These are phyloP conservation scores for Cutaneotrichosporon dermatis DNA, from an alignment of 1,284 basidiomycete genomes.

Conservation along the genomic window DNA sequence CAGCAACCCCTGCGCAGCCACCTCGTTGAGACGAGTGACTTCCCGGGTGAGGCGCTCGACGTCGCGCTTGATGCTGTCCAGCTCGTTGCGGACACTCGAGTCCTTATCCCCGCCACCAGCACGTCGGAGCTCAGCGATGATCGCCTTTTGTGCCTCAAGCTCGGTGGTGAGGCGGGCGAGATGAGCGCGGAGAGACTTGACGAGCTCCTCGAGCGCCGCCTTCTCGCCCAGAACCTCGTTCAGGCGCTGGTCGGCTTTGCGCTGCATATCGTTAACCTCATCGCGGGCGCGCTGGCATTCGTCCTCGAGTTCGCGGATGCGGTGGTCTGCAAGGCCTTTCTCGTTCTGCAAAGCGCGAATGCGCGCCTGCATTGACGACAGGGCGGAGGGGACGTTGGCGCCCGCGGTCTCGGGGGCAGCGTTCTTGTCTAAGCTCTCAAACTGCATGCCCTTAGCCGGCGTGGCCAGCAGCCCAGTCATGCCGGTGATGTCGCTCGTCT, in stretches of 20 bases:
- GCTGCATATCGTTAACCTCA: constrained; percentile 47
- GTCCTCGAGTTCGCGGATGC: constrained; percentile 71
- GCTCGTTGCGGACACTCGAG: constrained; percentile 51
- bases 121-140: constrained; percentile 60
- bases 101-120: constrained; percentile 14
- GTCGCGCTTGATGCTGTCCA: constrained; percentile 53
- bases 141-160: constrained; percentile 63
- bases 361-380: constrained; percentile 40
- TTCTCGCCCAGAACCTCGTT: constrained; percentile 71
- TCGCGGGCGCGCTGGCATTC: constrained; percentile 58
- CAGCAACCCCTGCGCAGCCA: constrained; percentile 75
- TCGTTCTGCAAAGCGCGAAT: constrained; percentile 62
- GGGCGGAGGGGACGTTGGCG: constrained; percentile 30
- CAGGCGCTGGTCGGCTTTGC: constrained; percentile 23
- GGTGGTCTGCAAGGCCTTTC: constrained; percentile 67
- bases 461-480: constrained; percentile 46
- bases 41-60: constrained; percentile 63
- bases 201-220: constrained; percentile 76
- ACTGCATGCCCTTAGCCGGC: constrained; percentile 39
- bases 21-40: constrained; percentile 71
- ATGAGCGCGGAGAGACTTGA: constrained; percentile 65
- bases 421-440: constrained; percentile 37
- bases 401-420: constrained; percentile 23
- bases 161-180: constrained; percentile 70
- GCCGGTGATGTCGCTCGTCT: constrained; percentile 42